Conservation (phyloP, 2,329 filamentous ascomycete species). For the Cladophialophora exuberans region DNA sequence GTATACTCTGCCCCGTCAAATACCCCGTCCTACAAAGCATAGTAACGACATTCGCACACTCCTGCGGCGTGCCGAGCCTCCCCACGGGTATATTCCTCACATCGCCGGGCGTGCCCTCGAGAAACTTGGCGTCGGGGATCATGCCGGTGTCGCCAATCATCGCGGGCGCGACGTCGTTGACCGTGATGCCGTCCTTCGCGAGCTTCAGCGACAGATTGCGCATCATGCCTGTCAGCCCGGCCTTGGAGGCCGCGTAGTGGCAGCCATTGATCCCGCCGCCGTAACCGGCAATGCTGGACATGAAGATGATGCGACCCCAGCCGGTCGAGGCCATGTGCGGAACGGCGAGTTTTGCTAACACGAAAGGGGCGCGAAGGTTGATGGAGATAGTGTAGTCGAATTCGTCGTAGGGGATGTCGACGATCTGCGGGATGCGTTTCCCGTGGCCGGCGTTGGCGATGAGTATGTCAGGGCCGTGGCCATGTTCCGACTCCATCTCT, state of each 20-base stretch:
- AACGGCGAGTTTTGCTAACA: constrained; percentile 63
- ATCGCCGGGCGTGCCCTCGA: constrained; percentile 59
- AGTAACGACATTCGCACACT: constrained; percentile 63
- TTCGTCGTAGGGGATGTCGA: constrained; percentile 65
- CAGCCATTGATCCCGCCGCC: constrained; percentile 68
- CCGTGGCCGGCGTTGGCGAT: constrained; percentile 70
- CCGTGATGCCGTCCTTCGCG: constrained; percentile 64
- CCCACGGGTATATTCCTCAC: constrained; percentile 64
- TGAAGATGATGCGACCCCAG: constrained; percentile 68
- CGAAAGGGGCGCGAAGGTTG: constrained; percentile 65
- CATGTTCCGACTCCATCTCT: constrained; percentile 58
- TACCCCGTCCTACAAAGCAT: constrained; percentile 66
- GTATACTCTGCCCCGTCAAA: constrained; percentile 61
- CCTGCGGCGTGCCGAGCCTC: constrained; percentile 60
- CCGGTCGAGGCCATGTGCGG: constrained; percentile 62
- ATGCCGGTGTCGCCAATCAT: constrained; percentile 69
- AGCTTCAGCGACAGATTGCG: constrained; percentile 64
- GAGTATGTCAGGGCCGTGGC: constrained; percentile 63
- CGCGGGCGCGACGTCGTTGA: constrained; percentile 70
- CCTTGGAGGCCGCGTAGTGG: constrained; percentile 59
- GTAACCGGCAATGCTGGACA: constrained; percentile 65
- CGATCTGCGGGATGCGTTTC: constrained; percentile 59
- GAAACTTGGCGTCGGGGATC: constrained; percentile 60
- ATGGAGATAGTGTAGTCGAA: constrained; percentile 66
- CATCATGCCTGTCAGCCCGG: constrained; percentile 67